Evolutionary conservation across 257 asterid species (phyloP), one percentile per base, ranked within the genome.

Genomic region (Knoxia roxburghii): DNA sequence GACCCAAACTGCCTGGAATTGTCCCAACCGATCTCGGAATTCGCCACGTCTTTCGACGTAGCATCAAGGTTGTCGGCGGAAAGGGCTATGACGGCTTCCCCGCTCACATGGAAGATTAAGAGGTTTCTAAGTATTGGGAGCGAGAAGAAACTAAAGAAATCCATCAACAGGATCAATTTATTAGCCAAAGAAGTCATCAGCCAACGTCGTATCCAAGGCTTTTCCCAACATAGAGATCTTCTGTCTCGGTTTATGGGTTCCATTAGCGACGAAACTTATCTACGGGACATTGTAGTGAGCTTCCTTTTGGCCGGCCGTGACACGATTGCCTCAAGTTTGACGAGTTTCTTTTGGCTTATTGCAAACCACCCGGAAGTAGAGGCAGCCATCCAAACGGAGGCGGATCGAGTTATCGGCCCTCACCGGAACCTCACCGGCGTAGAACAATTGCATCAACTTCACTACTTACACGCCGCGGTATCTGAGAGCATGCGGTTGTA

Each of bases 1-100:
- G 86, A 82, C 74, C 84, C 84, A 4, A 82, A 71, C 12, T 79
- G 86, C 49, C 35, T 82, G 41, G 84, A 82, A 32, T 45, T 77
- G 5, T 68, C 81, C 27, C 39, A 78, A 13, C 82, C 80, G 8
- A 30, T 81, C 0, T 81, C 81, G 7, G 75, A 81, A 56, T 81
- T 81, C 39, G 83, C 83, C 7, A 58, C 61, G 14, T 73, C 80
- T 13, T 76, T 81, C 39, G 83, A 81, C 67, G 54, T 70, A 33
- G 86, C 86, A 8, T 81, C 86, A 10, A 78, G 70, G 43, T 64
- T 81, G 54, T 81, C 86, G 1, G 86, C 83, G 7, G 77, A 78
- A 52, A 73, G 86, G 62, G 86, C 86, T 15, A 75, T 81, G 81
- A 68, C 74, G 0, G 74, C 78, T 10, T 73, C 72, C 11, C 86